Evolutionary conservation across 129 eudicot genomes (phyloP), one percentile per base, ranked within the genome.

Genomic region (Escallonia herrerae): DNA sequence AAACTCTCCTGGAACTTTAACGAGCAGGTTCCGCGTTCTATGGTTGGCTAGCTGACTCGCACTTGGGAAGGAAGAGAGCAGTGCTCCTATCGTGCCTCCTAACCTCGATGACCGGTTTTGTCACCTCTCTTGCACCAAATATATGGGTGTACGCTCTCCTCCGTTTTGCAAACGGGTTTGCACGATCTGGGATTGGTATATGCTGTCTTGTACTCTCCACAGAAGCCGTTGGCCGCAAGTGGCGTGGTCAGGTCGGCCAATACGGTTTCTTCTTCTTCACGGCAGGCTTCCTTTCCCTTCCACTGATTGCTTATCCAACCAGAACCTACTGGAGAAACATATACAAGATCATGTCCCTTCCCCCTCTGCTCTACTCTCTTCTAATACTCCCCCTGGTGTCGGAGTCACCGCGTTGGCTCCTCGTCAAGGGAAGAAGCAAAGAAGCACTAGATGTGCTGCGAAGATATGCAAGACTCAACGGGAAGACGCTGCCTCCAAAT

Each of bases 371-470:
- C 13, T 82, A 78, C 53, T 67, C 78, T 4, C 4, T 79, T 14
- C 56, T 79, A 2, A 41, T 79, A 15, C 41, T 62, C 38, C 80
- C 80, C 8, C 67, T 78, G 40, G 84, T 79, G 3, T 43, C 46
- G 1, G 87, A 82, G 58, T 82, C 87, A 43, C 87, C 87, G 8
- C 49, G 84, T 7, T 82, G 87, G 87, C 84, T 78, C 44, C 69
- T 78, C 5, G 63, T 70, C 2, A 60, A 74, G 38, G 87, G 84
- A 12, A 62, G 79, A 41, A 79, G 75, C 48, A 66, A 62, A 44
- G 81, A 78, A 62, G 80, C 80, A 9, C 68, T 82, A 11, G 62
- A 51, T 3, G 74, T 70, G 13, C 52, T 82, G 47, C 56, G 55
- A 46, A 70, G 49, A 50, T 73, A 69, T 4, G 80, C 87, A 3